Evolutionary conservation across 345 rosid species (phyloP).

Genomic region (Erysimum cheiranthoides): DNA sequence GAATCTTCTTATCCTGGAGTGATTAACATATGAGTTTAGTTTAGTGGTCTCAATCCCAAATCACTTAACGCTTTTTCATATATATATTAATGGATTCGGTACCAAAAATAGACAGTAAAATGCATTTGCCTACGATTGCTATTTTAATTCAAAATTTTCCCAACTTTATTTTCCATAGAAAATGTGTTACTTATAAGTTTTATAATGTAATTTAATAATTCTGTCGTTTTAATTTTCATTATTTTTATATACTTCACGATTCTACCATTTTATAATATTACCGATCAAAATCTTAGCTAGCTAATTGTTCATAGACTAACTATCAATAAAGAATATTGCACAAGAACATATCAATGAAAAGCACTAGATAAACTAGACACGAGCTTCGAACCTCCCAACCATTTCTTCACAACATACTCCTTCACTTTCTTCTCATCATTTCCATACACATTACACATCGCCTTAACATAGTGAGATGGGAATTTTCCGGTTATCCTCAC

Average conservation of each 20-base stretch:
- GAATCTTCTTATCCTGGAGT: slow-evolving; percentile 40
- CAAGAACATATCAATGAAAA: neutral
- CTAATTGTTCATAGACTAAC: neutral
- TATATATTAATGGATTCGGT: neutral
- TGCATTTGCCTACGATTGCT: neutral
- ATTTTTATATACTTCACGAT: neutral
- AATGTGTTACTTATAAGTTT: too few species aligned
- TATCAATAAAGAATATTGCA: neutral
- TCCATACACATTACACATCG: slow-evolving; percentile 29
- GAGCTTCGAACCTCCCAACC: slow-evolving; percentile 26
- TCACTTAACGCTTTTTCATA: neutral
- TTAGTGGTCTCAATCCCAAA: slow-evolving; percentile 3
- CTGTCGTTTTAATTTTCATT: neutral
- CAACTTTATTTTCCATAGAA: neutral
- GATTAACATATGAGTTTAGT: slow-evolving; percentile 23
- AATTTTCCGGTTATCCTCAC: slow-evolving; percentile 22
- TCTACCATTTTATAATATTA: neutral
- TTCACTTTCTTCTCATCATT: slow-evolving; percentile 33
- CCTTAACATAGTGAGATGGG: slow-evolving; percentile 22
- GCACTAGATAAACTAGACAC: slow-evolving; percentile 26
- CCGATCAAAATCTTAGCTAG: neutral
- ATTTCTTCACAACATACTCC: slow-evolving; percentile 24
- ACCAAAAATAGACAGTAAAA: neutral
- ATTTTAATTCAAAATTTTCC: neutral
- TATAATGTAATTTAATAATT: neutral